Evolutionary conservation across 2,329 filamentous ascomycete species (phyloP).

Genomic region (Alternaria novae-zelandiae): DNA sequence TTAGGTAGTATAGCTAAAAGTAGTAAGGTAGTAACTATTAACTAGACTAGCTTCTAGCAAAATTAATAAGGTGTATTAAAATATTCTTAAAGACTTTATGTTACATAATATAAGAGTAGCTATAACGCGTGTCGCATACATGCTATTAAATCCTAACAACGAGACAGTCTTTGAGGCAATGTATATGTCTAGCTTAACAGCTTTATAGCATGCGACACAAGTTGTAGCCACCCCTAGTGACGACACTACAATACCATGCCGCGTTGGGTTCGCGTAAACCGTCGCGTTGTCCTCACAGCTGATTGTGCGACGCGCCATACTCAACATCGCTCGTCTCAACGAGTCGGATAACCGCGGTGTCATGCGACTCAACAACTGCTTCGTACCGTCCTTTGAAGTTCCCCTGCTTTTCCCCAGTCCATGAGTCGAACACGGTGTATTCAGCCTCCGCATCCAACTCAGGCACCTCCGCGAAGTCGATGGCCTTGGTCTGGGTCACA

Average conservation of each 20-base stretch:
- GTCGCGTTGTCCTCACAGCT: background rate
- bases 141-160: too few relatives aligned
- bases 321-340: background rate
- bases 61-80: too few relatives aligned
- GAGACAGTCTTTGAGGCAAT: too few relatives aligned
- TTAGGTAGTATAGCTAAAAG: too few relatives aligned
- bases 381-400: slow-evolving; percentile 3
- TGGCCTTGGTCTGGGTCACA: slow-evolving; percentile 15
- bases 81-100: too few relatives aligned
- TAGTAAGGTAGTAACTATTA: too few relatives aligned
- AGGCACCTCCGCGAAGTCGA: slow-evolving; percentile 30
- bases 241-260: background rate
- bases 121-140: too few relatives aligned
- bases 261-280: background rate
- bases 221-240: background rate
- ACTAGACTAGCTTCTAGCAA: too few relatives aligned
- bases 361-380: background rate
- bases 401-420: slow-evolving; percentile 22
- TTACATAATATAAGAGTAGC: too few relatives aligned
- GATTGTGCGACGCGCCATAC: background rate
- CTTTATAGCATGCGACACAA: too few relatives aligned
- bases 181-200: too few relatives aligned
- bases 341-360: background rate
- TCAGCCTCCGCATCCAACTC: slow-evolving; percentile 14
- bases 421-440: slow-evolving; percentile 27